These are phyloP conservation scores for Aspergillus pseudotamarii DNA, from an alignment of 2,329 filamentous ascomycete species.

Conservation along the genomic window DNA sequence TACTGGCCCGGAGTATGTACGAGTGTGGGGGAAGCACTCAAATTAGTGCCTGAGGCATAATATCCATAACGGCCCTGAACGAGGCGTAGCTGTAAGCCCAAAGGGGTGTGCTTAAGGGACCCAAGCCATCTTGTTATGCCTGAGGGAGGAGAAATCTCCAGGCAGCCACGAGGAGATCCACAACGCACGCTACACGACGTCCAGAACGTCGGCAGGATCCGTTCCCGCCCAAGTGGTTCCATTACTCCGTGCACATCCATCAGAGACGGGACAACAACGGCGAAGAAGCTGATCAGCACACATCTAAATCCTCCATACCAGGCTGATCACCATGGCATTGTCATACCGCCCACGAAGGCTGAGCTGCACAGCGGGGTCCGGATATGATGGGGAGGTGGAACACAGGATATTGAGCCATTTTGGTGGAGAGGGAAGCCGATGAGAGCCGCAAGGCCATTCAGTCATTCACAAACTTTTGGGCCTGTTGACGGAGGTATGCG, in stretches of 20 bases:
- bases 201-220: conserved; percentile 11
- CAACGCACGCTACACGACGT: background rate
- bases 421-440: background rate
- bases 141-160: background rate
- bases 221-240: conserved; percentile 1
- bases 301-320: background rate
- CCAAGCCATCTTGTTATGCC: background rate
- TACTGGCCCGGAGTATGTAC: background rate
- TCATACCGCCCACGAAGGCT: background rate
- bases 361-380: background rate
- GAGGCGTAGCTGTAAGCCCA: background rate
- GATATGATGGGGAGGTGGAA: background rate
- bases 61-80: background rate
- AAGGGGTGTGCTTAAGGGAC: background rate
- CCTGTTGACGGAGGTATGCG: background rate
- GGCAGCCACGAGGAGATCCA: conserved; percentile 5
- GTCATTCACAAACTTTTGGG: background rate
- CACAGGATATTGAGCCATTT: background rate
- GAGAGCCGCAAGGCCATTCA: background rate
- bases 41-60: background rate
- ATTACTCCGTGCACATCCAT: background rate
- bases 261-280: background rate
- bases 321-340: background rate
- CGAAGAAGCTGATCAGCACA: background rate
- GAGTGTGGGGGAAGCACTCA: background rate